Percentiles rank a stretch among this genome's conserved stretches.
phyloP scores from a whole-genome alignment of 345 rosid genomes.

The Hibiscus trionum region DNA sequence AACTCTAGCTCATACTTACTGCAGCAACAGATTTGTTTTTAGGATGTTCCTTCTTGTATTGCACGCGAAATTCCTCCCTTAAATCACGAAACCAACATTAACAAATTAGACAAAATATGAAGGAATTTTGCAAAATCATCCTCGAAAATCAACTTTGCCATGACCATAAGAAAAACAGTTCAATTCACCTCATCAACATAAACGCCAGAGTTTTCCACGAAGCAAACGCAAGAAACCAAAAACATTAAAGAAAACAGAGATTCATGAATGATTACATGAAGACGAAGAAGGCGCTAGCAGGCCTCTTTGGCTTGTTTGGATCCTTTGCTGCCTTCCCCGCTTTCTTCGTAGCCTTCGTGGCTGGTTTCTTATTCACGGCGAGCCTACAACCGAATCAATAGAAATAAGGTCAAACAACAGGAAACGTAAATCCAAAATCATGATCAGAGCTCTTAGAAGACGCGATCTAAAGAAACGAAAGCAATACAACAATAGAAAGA shows the following conservation, averaged over 20 bases:
- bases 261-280: constrained; percentile 56
- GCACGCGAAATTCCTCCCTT: constrained; percentile 92
- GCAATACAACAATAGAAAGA: too few species aligned
- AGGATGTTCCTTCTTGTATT: constrained; percentile 84
- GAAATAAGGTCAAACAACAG: constrained; percentile 4
- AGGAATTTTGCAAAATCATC: background rate
- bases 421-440: background rate
- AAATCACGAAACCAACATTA: constrained; percentile 3
- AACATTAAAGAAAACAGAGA: background rate
- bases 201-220: constrained; percentile 16
- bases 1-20: constrained; percentile 31
- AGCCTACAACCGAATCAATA: constrained; percentile 39
- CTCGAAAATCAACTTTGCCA: background rate
- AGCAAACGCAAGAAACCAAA: background rate
- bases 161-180: background rate
- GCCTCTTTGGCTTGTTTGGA: constrained; percentile 70
- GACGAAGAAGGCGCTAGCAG: constrained; percentile 72
- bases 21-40: constrained; percentile 91
- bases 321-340: constrained; percentile 49
- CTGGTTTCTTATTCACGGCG: constrained; percentile 66
- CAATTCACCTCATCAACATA: constrained; percentile 8
- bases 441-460: constrained; percentile 31
- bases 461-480: background rate
- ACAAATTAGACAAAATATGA: background rate
- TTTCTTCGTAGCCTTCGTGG: constrained; percentile 30